phyloP scores from a whole-genome alignment of 2,329 filamentous ascomycete species.

The Ambrosiella beaveri region DNA sequence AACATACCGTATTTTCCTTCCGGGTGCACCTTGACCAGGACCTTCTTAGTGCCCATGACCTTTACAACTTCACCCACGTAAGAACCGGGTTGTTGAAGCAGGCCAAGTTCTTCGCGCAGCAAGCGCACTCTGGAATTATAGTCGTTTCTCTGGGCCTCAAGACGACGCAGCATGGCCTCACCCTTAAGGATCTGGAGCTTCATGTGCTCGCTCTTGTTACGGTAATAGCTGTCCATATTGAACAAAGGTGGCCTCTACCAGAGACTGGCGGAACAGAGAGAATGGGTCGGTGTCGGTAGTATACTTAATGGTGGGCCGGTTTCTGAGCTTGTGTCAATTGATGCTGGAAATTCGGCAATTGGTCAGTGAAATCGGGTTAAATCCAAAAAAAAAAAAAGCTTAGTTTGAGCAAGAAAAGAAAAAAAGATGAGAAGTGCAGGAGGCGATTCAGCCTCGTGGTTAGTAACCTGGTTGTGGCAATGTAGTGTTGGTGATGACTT shows the following conservation, averaged over 20 bases:
- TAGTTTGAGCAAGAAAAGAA: too few species aligned
- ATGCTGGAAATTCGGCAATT: too few species aligned
- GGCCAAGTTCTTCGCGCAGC: conserved; percentile 82
- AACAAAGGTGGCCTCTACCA: neutral
- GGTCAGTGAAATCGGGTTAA: too few species aligned
- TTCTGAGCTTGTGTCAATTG: too few species aligned
- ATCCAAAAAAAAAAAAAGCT: too few species aligned
- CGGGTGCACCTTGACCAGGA: conserved; percentile 95
- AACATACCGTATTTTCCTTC: conserved; percentile 95
- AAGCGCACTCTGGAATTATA: conserved; percentile 97
- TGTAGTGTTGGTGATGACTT: neutral
- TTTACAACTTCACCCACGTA: conserved; percentile 99
- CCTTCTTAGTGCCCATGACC: conserved; percentile 99
- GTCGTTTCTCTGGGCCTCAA: conserved; percentile 96
- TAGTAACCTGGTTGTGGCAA: neutral
- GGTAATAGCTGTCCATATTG: conserved; percentile 95
- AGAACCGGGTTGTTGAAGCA: conserved; percentile 91
- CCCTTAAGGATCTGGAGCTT: conserved; percentile 99
- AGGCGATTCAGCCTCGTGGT: neutral
- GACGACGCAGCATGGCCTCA: conserved; percentile 79
- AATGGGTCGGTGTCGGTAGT: neutral
- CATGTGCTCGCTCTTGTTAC: conserved; percentile 99
- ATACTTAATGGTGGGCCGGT: too few species aligned
- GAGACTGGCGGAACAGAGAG: neutral
- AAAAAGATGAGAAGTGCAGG: neutral